Evolutionary conservation across 306 rosid genomes (phyloP).

Genomic region (Canavalia ensiformis): DNA sequence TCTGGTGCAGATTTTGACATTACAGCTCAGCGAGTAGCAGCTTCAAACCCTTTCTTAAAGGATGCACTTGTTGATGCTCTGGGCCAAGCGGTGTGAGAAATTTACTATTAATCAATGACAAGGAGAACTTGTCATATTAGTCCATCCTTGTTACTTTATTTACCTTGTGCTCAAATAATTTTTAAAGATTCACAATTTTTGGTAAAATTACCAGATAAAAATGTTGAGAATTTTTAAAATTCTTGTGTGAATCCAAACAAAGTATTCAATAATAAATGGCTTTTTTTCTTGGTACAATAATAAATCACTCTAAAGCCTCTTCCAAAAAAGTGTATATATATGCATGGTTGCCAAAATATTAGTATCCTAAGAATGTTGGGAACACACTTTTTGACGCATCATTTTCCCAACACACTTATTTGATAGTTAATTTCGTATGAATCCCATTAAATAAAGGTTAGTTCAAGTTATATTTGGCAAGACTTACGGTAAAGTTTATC

Average conservation of each 20-base stretch:
- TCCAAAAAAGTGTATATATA: neutral
- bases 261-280: neutral
- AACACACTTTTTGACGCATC: neutral
- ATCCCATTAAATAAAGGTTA: neutral
- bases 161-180: constrained; percentile 33
- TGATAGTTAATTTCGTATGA: neutral
- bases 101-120: constrained; percentile 35
- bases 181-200: neutral
- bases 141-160: neutral
- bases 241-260: constrained; percentile 20
- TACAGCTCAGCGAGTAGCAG: constrained; percentile 84
- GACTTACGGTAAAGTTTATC: neutral
- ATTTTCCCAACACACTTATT: too few relatives aligned
- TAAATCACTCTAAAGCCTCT: neutral
- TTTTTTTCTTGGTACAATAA: neutral
- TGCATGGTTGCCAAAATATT: constrained; percentile 8
- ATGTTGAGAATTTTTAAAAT: neutral
- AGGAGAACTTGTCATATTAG: neutral
- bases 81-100: constrained; percentile 62
- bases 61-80: constrained; percentile 76
- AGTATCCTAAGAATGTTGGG: neutral
- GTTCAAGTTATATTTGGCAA: neutral
- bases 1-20: constrained; percentile 91
- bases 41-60: constrained; percentile 86
- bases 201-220: neutral